Conservation (phyloP, 2,329 filamentous ascomycete species). For the Madurella fahalii region DNA sequence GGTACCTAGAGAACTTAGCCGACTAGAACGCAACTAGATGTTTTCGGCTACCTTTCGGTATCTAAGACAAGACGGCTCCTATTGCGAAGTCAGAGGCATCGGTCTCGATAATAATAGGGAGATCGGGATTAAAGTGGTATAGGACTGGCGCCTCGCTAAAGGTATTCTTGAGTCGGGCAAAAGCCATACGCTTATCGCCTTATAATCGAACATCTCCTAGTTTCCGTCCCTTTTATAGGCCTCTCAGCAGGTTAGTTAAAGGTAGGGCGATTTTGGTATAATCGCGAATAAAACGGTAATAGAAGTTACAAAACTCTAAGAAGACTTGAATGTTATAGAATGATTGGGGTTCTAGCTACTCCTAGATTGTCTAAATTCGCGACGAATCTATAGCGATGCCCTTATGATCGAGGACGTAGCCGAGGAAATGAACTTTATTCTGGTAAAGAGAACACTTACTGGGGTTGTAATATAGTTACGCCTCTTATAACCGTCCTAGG, state of each 20-base stretch:
- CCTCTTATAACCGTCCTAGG: neutral
- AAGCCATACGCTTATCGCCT: neutral
- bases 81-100: neutral
- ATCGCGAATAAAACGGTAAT: neutral
- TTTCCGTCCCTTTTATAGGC: neutral
- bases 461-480: neutral
- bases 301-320: neutral
- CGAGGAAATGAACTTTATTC: neutral
- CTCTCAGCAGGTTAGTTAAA: neutral
- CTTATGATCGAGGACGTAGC: neutral
- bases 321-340: neutral
- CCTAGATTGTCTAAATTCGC: neutral
- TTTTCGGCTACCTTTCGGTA: neutral
- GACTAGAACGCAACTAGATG: neutral
- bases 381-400: neutral
- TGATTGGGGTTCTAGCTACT: neutral
- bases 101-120: neutral
- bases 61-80: neutral
- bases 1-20: neutral
- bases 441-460: neutral
- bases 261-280: neutral
- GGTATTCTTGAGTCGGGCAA: neutral
- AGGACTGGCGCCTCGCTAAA: neutral
- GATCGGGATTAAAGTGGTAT: neutral
- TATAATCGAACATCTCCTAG: neutral